These are phyloP conservation scores for Blastomyces silverae DNA, from an alignment of 2,329 filamentous ascomycete genomes.

Conservation along the genomic window DNA sequence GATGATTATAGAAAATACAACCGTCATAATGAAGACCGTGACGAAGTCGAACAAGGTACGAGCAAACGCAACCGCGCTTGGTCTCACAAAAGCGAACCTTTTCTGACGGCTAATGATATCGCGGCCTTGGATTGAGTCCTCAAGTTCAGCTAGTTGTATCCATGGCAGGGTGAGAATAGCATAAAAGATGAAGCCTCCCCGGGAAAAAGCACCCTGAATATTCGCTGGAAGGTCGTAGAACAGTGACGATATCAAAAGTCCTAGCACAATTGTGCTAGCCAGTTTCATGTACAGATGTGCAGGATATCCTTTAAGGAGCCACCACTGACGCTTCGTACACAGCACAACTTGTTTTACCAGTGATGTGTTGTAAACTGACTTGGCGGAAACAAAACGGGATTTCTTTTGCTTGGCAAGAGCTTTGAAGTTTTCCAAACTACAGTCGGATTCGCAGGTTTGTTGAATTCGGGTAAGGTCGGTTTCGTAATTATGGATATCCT, in stretches of 20 bases:
- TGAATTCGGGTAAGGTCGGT: conserved; percentile 44
- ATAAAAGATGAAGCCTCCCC: conserved; percentile 57
- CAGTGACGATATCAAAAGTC: conserved; percentile 64
- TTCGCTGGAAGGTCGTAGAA: conserved; percentile 58
- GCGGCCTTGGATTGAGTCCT: conserved; percentile 65
- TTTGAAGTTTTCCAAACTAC: conserved; percentile 46
- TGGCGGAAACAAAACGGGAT: conserved; percentile 48
- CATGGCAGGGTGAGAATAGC: conserved; percentile 55
- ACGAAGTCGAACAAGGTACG: conserved; percentile 53
- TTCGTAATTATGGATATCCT: conserved; percentile 55
- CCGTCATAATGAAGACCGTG: conserved; percentile 46
- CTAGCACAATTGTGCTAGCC: conserved; percentile 63
- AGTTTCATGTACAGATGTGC: conserved; percentile 65
- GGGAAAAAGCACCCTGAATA: conserved; percentile 53
- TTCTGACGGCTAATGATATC: conserved; percentile 59
- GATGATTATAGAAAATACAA: conserved; percentile 63
- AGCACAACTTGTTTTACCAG: conserved; percentile 58
- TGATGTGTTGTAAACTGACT: conserved; percentile 66
- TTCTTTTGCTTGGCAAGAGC: conserved; percentile 54
- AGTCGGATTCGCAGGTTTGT: conserved; percentile 29
- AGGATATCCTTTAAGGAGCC: conserved; percentile 65
- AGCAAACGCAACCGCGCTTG: conserved; percentile 53
- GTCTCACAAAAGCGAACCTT: conserved; percentile 58
- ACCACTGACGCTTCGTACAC: conserved; percentile 61
- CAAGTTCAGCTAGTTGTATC: conserved; percentile 67